phyloP scores from a whole-genome alignment of 139 green algal species.

The Auxenochlorella pyrenoidosa region DNA sequence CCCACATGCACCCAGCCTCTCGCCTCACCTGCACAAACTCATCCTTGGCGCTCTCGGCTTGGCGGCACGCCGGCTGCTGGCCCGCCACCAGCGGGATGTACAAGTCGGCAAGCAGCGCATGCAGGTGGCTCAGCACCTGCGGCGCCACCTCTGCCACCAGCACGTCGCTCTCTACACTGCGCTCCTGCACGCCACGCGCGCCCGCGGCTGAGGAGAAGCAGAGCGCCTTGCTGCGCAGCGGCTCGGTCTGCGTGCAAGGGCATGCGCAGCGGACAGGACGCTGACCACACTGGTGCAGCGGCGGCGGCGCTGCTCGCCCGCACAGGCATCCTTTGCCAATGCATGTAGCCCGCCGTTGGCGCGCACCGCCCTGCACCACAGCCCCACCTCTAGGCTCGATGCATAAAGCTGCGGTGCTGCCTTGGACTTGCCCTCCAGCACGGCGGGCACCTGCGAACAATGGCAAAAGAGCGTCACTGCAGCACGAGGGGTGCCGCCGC shows the following conservation, averaged over 20 bases:
- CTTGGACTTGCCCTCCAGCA: conserved; percentile 61
- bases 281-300: too few species aligned
- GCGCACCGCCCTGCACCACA: too few species aligned
- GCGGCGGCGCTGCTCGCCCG: not conserved
- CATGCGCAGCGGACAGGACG: too few species aligned
- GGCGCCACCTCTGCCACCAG: conserved; percentile 37
- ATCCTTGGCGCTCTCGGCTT: conserved; percentile 57
- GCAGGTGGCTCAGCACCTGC: conserved; percentile 74
- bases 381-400: conserved; percentile 6
- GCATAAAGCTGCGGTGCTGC: conserved; percentile 48
- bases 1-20: not conserved
- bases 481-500: not conserved
- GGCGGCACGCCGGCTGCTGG: conserved; percentile 71
- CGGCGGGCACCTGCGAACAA: not conserved
- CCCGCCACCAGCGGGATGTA: conserved; percentile 84
- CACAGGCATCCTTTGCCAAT: too few species aligned
- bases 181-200: conserved; percentile 77
- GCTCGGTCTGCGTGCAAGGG: conserved; percentile 58
- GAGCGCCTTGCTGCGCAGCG: conserved; percentile 66
- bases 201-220: conserved; percentile 73
- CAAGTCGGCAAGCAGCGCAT: conserved; percentile 77
- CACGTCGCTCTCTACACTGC: conserved; percentile 69
- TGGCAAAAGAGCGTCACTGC: not conserved
- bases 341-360: too few species aligned
- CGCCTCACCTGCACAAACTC: conserved; percentile 65